Evolutionary conservation across 2,329 filamentous ascomycete genomes (phyloP), one percentile per base, ranked within the genome.

Genomic region (Colletotrichum musae): DNA sequence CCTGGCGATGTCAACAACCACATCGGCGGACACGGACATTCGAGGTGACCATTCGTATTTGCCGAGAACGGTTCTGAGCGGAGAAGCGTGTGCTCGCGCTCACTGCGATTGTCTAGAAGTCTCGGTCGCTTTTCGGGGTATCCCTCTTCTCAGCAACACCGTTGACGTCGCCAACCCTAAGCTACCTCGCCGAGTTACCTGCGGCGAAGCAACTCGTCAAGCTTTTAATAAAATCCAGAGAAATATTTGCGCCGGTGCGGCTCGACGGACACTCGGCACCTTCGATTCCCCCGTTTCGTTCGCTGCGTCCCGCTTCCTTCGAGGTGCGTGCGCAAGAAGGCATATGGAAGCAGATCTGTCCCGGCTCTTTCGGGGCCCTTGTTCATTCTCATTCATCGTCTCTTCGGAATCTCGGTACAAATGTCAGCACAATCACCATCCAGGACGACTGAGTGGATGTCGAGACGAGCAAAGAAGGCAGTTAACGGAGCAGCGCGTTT

Each of bases 401-500:
- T 10, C 21, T 36, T 36, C 7, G 32, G 32, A 10, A 36, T 6
- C 32, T 36, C 32, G 32, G 32, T 21, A 28, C 41, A 26, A 24
- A 47, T 47, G 15, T 24, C 43, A 36, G 45, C 28, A 26, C n/a
- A 48, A 18, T 48, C 5, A 50, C 2, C 28, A 59, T 24, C 26
- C 43, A 59, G 57, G 45, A 59, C 15, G 18, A 18, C 26, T 3
- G n/a, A 18, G 57, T 59, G 57, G 57, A 50, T n/a, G 28, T 59
- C n/a, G 28, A 24, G 13, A 47, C n/a, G n/a, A 18, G 57, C 45
- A 50, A 50, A 48, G 26, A 50, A 36, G 57, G 57, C 58, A 51
- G 43, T 41, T 51, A 41, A 60, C 41, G 58, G 58, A 60, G 58
- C 32, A 16, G 7, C 18, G 6, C 58, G 47, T 60, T 60, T 60